Percentiles rank a stretch among this genome's conserved stretches.
These are phyloP conservation scores for Ceratobasidium sp. DNA, from an alignment of 1,284 basidiomycete genomes.

Conservation along the genomic window DNA sequence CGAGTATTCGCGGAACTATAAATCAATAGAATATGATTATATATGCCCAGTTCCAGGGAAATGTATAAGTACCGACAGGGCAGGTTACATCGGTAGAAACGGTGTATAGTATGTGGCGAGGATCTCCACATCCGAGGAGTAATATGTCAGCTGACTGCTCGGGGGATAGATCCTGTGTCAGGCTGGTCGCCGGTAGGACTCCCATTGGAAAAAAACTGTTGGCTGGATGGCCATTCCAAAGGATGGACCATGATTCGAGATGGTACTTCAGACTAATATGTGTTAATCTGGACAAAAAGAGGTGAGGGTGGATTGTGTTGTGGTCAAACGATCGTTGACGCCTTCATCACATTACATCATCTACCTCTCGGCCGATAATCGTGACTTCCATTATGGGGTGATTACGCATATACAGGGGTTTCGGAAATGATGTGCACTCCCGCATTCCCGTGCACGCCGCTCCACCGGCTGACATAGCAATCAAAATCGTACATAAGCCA, in stretches of 20 bases:
- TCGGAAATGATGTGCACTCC: too few relatives aligned
- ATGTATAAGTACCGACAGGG: neutral
- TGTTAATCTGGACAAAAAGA: neutral
- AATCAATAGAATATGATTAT: neutral
- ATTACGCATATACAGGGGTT: too few relatives aligned
- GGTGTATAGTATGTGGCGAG: slow-evolving; percentile 63
- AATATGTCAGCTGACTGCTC: slow-evolving; percentile 58
- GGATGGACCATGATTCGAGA: slow-evolving; percentile 18
- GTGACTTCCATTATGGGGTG: neutral
- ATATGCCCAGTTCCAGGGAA: neutral
- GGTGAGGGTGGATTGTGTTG: neutral
- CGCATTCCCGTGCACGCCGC: too few relatives aligned
- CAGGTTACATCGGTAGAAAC: slow-evolving; percentile 55
- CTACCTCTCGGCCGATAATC: too few relatives aligned
- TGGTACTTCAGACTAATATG: neutral
- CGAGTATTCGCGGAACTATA: slow-evolving; percentile 54
- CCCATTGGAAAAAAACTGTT: slow-evolving; percentile 54
- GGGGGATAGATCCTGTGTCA: slow-evolving; percentile 58
- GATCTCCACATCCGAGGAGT: slow-evolving; percentile 65
- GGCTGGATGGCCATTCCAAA: slow-evolving; percentile 4
- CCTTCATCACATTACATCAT: too few relatives aligned
- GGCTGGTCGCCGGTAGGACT: slow-evolving; percentile 60
- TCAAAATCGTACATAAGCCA: too few relatives aligned
- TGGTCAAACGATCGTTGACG: neutral
- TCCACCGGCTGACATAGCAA: too few relatives aligned